phyloP scores from a whole-genome alignment of 441 rosid species.

The Populus hybrid region DNA sequence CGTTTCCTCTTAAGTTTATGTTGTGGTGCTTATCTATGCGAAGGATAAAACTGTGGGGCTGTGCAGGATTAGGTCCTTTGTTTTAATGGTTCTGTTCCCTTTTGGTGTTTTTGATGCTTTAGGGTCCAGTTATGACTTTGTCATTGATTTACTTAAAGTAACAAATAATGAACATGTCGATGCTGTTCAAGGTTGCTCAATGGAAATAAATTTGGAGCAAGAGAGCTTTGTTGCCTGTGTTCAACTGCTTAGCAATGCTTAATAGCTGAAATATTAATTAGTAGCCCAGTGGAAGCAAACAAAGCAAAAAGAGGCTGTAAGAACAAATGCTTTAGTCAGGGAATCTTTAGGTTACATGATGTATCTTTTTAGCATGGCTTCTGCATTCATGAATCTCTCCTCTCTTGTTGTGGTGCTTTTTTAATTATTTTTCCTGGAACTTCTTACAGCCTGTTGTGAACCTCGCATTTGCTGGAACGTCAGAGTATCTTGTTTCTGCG shows the following conservation, averaged over 20 bases:
- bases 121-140: neutral
- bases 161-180: neutral
- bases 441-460: conserved; percentile 65
- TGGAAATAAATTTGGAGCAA: neutral
- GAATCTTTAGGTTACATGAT: neutral
- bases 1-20: neutral
- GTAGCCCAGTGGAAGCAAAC: neutral
- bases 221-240: neutral
- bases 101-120: neutral
- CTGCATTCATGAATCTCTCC: neutral
- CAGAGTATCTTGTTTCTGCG: conserved; percentile 79
- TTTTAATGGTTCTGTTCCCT: neutral
- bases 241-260: neutral
- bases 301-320: neutral
- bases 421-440: conserved; percentile 12
- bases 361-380: neutral
- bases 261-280: neutral
- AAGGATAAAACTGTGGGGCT: neutral
- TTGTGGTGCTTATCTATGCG: neutral
- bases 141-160: neutral
- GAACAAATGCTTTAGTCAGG: neutral
- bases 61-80: neutral
- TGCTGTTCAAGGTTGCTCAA: neutral
- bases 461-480: conserved; percentile 70
- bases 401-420: neutral